These are phyloP conservation scores for Hyaloscypha variabilis DNA, from an alignment of 495 filamentous ascomycete species.

Conservation along the genomic window DNA sequence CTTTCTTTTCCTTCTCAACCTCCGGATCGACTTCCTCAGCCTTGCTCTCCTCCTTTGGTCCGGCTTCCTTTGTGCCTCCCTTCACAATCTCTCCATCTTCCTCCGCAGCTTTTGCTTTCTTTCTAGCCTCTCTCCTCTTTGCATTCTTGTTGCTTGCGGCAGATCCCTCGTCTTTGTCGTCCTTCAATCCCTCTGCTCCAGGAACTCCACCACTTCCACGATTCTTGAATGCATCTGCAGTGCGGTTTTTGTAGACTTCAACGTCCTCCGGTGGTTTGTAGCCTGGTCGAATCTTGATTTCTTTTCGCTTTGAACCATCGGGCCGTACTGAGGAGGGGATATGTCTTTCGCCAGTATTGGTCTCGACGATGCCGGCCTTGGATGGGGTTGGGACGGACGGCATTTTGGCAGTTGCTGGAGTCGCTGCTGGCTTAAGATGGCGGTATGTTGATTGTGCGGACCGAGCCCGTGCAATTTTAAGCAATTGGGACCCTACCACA, in stretches of 20 bases:
- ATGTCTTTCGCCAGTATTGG: conserved; percentile 75
- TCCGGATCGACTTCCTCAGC: conserved; percentile 61
- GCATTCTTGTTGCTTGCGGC: conserved; percentile 82
- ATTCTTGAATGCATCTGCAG: conserved; percentile 83
- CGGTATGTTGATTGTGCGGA: neutral
- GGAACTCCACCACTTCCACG: conserved; percentile 77
- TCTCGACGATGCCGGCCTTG: conserved; percentile 77
- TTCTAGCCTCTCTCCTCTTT: conserved; percentile 88
- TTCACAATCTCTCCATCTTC: conserved; percentile 44
- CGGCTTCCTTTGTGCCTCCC: conserved; percentile 29
- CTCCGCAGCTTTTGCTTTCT: conserved; percentile 71
- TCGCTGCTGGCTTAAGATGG: conserved; percentile 22
- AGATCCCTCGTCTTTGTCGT: conserved; percentile 48
- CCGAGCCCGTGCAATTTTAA: neutral
- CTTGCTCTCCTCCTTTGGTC: conserved; percentile 32
- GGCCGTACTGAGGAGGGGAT: conserved; percentile 86
- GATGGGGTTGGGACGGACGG: conserved; percentile 53
- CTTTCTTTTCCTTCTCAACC: conserved; percentile 89
- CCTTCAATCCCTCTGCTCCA: conserved; percentile 70
- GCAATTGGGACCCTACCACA: neutral
- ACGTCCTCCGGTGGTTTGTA: conserved; percentile 96
- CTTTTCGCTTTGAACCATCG: conserved; percentile 86
- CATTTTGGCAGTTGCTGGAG: conserved; percentile 38
- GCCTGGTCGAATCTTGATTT: conserved; percentile 90
- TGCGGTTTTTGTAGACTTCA: conserved; percentile 92